Percentiles rank a stretch among this genome's conserved stretches.
Conservation (phyloP, 2,329 filamentous ascomycete species). For the Lachnellula suecica region DNA sequence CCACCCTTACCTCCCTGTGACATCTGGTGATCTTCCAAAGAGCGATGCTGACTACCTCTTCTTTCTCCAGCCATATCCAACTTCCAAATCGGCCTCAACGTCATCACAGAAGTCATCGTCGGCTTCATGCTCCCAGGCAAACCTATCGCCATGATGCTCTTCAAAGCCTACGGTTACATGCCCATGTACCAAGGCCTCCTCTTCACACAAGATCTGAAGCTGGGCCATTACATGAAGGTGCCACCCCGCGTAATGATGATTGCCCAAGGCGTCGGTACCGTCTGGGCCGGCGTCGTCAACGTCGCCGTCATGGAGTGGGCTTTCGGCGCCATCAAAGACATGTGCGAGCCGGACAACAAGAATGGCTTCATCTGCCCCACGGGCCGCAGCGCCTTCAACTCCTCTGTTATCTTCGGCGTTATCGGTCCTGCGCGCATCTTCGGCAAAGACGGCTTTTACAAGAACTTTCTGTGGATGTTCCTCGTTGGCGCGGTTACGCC, state of each 20-base stretch:
- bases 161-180: constrained; percentile 67
- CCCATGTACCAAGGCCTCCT: constrained; percentile 45
- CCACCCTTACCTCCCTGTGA: no score
- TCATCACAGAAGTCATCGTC: constrained; percentile 48
- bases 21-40: no score
- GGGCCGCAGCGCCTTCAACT: constrained; percentile 59
- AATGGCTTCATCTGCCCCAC: constrained; percentile 52
- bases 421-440: constrained; percentile 73
- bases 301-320: constrained; percentile 63
- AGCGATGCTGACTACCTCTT: no score
- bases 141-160: constrained; percentile 75
- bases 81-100: constrained; percentile 46
- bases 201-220: constrained; percentile 49
- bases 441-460: constrained; percentile 60
- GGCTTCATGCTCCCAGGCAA: constrained; percentile 53
- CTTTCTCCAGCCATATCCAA: constrained; percentile 55
- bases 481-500: constrained; percentile 64
- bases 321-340: constrained; percentile 57
- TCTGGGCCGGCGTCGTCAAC: constrained; percentile 66
- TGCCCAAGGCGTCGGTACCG: constrained; percentile 64
- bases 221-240: constrained; percentile 54
- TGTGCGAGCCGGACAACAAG: constrained; percentile 58
- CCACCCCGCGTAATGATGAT: constrained; percentile 67
- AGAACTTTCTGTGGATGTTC: constrained; percentile 68
- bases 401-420: constrained; percentile 70